These are phyloP conservation scores for Hymenoscyphus fructigenus DNA, from an alignment of 2,329 filamentous ascomycete genomes.

Conservation along the genomic window DNA sequence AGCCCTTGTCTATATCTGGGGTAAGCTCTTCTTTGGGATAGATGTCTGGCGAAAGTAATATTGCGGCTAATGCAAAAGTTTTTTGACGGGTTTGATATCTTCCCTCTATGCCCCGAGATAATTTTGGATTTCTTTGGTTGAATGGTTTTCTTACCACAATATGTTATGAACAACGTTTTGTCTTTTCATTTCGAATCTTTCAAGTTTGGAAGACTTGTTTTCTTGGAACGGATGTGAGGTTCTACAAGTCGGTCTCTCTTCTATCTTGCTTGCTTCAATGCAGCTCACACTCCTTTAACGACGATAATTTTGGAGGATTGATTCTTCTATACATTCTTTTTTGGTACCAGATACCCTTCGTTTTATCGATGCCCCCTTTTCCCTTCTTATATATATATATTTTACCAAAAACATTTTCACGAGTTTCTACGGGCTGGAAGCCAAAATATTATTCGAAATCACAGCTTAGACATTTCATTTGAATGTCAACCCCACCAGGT, in stretches of 20 bases:
- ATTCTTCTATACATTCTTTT: conserved; percentile 3
- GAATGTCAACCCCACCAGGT: background rate
- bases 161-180: background rate
- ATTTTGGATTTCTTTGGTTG: no score
- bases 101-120: background rate
- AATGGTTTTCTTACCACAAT: no score
- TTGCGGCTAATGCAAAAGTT: background rate
- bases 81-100: background rate
- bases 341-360: background rate
- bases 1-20: background rate
- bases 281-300: conserved; percentile 1
- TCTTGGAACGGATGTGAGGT: background rate
- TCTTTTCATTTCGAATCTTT: background rate
- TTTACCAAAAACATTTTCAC: background rate
- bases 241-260: background rate
- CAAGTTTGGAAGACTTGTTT: background rate
- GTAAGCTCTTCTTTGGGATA: background rate
- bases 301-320: background rate
- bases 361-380: background rate
- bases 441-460: background rate
- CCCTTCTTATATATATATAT: background rate
- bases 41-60: background rate
- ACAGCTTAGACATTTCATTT: no score
- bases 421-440: background rate
- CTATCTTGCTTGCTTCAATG: background rate